Percentiles rank a stretch among this genome's conserved stretches.
These are phyloP conservation scores for Leccinellum luteum DNA, from an alignment of 768 basidiomycete species.

Conservation along the genomic window DNA sequence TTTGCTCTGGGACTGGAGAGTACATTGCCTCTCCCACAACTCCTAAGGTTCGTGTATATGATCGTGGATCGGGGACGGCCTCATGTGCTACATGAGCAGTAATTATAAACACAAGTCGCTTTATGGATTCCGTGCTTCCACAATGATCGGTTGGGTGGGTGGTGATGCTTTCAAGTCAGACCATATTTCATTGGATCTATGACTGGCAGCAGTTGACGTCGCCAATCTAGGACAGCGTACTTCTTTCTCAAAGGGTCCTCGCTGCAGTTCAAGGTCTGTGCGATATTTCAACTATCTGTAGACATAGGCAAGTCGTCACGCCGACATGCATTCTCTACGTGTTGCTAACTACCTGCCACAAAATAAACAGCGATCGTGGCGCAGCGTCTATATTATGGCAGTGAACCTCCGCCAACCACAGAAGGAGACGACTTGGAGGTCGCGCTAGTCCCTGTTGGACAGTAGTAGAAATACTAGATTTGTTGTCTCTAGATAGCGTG, in stretches of 20 bases:
- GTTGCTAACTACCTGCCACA: slow-evolving; percentile 11
- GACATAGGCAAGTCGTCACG: slow-evolving; percentile 58
- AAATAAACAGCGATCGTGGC: slow-evolving; percentile 58
- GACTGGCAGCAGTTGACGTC: slow-evolving; percentile 16
- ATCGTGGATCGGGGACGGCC: slow-evolving; percentile 7
- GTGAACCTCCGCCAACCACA: slow-evolving; percentile 52
- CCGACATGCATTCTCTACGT: slow-evolving; percentile 2
- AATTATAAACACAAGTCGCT: slow-evolving; percentile 77
- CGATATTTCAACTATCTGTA: slow-evolving; percentile 78
- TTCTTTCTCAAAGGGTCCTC: slow-evolving; percentile 75
- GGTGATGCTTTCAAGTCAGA: slow-evolving; percentile 83
- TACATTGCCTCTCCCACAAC: slow-evolving; percentile 81
- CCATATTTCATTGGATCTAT: slow-evolving; percentile 6
- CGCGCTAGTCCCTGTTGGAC: slow-evolving; percentile 64
- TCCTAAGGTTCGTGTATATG: slow-evolving; percentile 56
- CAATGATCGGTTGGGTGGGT: slow-evolving; percentile 78
- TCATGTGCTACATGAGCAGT: slow-evolving; percentile 39
- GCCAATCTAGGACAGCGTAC: slow-evolving; percentile 58
- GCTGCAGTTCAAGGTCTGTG: slow-evolving; percentile 79
- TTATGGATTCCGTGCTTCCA: slow-evolving; percentile 83
- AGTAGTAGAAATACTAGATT: slow-evolving; percentile 43
- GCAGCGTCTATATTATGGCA: slow-evolving; percentile 77
- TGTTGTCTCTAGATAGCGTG: slow-evolving; percentile 9
- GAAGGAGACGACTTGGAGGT: slow-evolving; percentile 68
- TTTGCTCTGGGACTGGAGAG: slow-evolving; percentile 83